Evolutionary conservation across 2,329 filamentous ascomycete genomes (phyloP).

Genomic region (Aquanectria penicillioides): DNA sequence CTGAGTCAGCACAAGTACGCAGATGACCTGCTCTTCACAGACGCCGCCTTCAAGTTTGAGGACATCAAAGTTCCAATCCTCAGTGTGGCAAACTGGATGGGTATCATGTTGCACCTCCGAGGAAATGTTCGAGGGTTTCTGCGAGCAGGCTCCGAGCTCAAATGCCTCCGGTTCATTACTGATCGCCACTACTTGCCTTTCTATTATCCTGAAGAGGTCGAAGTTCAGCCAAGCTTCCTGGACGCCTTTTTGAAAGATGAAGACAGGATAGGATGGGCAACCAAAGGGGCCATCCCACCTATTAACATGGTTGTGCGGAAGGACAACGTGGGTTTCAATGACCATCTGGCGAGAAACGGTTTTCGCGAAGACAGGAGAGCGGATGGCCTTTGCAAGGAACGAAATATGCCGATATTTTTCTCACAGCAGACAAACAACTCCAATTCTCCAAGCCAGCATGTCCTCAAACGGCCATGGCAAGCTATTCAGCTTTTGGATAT

Average conservation of each 20-base stretch:
- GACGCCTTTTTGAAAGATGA: slow-evolving; percentile 76
- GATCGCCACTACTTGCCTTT: slow-evolving; percentile 77
- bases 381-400: slow-evolving; percentile 75
- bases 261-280: slow-evolving; percentile 67
- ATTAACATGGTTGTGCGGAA: slow-evolving; percentile 70
- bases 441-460: background rate
- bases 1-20: slow-evolving; percentile 62
- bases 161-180: slow-evolving; percentile 74
- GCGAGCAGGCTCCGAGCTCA: slow-evolving; percentile 70
- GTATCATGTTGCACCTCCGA: slow-evolving; percentile 73
- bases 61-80: slow-evolving; percentile 74
- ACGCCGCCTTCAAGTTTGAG: slow-evolving; percentile 69
- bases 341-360: slow-evolving; percentile 68
- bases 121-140: slow-evolving; percentile 73
- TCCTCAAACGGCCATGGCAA: slow-evolving; percentile 50
- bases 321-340: slow-evolving; percentile 72
- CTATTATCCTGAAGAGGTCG: slow-evolving; percentile 74
- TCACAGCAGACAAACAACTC: slow-evolving; percentile 51
- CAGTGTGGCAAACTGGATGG: slow-evolving; percentile 75
- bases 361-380: slow-evolving; percentile 62
- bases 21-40: slow-evolving; percentile 70
- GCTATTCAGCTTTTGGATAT: slow-evolving; percentile 67
- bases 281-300: slow-evolving; percentile 62
- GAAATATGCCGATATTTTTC: slow-evolving; percentile 67
- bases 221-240: slow-evolving; percentile 72